Percentiles rank a stretch among this genome's conserved stretches.
Conservation (phyloP, 495 filamentous ascomycete species). For the Trypethelium eluteriae region DNA sequence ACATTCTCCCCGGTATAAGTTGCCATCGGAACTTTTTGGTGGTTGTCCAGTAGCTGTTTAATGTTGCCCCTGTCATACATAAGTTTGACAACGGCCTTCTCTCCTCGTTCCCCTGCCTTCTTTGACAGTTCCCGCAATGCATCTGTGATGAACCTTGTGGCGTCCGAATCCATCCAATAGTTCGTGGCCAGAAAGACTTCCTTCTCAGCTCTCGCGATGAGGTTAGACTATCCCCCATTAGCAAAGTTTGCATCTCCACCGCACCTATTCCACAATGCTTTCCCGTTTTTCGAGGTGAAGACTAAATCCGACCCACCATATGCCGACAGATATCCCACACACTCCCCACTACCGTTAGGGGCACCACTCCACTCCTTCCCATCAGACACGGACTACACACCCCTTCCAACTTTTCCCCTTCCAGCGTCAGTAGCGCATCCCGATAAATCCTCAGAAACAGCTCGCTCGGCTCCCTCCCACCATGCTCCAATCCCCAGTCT, state of each 20-base stretch:
- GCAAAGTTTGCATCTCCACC: neutral
- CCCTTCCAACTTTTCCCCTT: constrained; percentile 47
- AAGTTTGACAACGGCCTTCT: constrained; percentile 60
- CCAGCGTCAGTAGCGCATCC: constrained; percentile 55
- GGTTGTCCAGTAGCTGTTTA: constrained; percentile 57
- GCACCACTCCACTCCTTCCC: constrained; percentile 58
- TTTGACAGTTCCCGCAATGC: constrained; percentile 60
- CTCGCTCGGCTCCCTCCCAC: constrained; percentile 49
- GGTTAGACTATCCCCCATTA: constrained; percentile 44
- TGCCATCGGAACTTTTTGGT: constrained; percentile 49
- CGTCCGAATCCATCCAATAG: constrained; percentile 63
- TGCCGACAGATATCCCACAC: constrained; percentile 65
- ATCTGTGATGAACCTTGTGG: constrained; percentile 58
- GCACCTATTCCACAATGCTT: neutral
- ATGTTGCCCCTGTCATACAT: constrained; percentile 65
- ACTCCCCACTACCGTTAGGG: constrained; percentile 60
- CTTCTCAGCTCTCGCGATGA: constrained; percentile 61
- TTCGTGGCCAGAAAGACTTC: constrained; percentile 70
- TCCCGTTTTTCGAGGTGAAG: neutral
- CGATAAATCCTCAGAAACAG: constrained; percentile 63
- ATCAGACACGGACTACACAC: constrained; percentile 65
- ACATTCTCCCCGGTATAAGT: constrained; percentile 52
- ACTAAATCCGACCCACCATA: constrained; percentile 33
- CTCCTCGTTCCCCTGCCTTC: constrained; percentile 51
- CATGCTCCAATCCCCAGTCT: constrained; percentile 48